Evolutionary conservation across 192 early-diverging fungal species (phyloP).

Genomic region (Geosiphon pyriformis): DNA sequence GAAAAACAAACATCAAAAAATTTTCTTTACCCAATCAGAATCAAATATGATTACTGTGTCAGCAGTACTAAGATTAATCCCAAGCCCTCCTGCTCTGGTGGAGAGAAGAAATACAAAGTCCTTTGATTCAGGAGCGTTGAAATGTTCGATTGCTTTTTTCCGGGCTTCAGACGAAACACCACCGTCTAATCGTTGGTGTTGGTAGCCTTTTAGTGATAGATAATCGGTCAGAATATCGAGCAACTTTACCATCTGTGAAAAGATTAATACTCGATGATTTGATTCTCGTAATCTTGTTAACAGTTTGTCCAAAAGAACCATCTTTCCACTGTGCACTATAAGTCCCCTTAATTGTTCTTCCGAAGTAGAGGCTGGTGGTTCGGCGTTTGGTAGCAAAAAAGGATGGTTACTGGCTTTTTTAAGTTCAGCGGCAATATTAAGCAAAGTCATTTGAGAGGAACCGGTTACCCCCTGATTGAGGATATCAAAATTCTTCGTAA

Average conservation of each 20-base stretch:
- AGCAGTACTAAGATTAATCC: constrained; percentile 93
- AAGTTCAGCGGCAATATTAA: constrained; percentile 95
- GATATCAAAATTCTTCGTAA: constrained; percentile 86
- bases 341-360: constrained; percentile 79
- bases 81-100: constrained; percentile 95
- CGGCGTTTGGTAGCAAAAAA: constrained; percentile 79
- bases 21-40: constrained; percentile 56
- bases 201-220: constrained; percentile 76
- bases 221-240: constrained; percentile 96
- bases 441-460: constrained; percentile 65
- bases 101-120: constrained; percentile 97
- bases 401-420: constrained; percentile 98
- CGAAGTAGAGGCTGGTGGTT: constrained; percentile 47
- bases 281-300: constrained; percentile 81
- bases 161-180: constrained; percentile 82
- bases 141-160: constrained; percentile 96
- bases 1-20: too few relatives aligned
- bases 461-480: constrained; percentile 69
- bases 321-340: constrained; percentile 92
- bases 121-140: constrained; percentile 84
- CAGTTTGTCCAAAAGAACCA: constrained; percentile 95
- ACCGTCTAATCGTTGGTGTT: constrained; percentile 93
- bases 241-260: constrained; percentile 97
- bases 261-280: constrained; percentile 96
- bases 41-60: constrained; percentile 98